Base-by-base conservation (phyloP, 2,329 filamentous ascomycete species). In the Phialophora expanda region DNA sequence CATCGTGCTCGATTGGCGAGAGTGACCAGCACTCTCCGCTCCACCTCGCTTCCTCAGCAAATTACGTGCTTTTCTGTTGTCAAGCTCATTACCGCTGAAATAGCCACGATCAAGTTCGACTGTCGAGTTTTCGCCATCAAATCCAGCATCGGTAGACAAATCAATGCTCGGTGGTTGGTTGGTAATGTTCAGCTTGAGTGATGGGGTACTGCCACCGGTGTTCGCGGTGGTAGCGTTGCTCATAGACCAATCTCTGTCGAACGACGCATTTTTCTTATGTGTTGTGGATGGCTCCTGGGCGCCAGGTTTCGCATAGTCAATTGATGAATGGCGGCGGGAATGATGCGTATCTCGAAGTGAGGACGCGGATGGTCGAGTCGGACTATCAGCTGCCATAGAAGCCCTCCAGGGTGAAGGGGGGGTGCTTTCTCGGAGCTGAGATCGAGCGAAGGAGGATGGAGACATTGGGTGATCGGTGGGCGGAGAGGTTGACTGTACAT, bases 31-130 rank as follows among this genome's bases (percentile, higher is more conserved):
- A 68, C 78, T 82, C 53, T 72, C 70, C 4, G 69, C 78, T 68
- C 78, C 79, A 50, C 76, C 76, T 41, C 91, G 89, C 79, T 95
- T 96, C 77, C 91, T 92, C 70, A 97, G 81, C 55, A 95, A 83
- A 75, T 92, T 96, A 54, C 91, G 86, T 58, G 76, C 78, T 72
- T 86, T 88, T 65, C 90, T 87, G 51, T 86, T 86, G 69, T 97
- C 93, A 11, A 88, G 83, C 74, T 98, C 94, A 17, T 90, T 90
- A 2, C 93, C 92, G 7, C 94, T 97, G 75, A 97, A 97, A 77
- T 98, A 98, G 26, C 93, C 94, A 41, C 92, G 87, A 73, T 98
- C 95, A 17, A 92, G 77, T 67, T 96, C 91, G 63, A 79, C 78
- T 54, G 78, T 74, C 67, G 75, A 67, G 66, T 74, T 71, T 60